Conservation (phyloP, 306 rosid genomes). For the Quercus cerris region DNA sequence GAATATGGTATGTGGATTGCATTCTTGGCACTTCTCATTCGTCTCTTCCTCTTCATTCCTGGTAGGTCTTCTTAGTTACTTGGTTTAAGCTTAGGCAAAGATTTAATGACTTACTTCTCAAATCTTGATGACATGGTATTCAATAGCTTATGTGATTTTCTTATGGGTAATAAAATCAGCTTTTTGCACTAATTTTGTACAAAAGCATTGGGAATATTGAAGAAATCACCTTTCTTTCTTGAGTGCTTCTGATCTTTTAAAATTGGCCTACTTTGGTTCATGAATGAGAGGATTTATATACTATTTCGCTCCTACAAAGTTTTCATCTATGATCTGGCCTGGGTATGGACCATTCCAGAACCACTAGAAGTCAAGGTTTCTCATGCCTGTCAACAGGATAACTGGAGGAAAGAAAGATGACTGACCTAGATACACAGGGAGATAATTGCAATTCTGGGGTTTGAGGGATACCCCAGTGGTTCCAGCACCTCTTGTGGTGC, state of each 20-base stretch:
- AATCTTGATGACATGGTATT: neutral
- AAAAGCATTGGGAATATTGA: neutral
- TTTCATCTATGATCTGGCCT: neutral
- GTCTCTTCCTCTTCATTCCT: slow-evolving; percentile 75
- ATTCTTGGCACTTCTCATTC: slow-evolving; percentile 77
- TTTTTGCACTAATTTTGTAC: neutral
- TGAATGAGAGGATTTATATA: neutral
- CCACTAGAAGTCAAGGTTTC: neutral
- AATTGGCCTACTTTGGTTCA: neutral
- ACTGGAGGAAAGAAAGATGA: neutral
- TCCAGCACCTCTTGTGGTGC: too few species aligned
- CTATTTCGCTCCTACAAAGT: neutral
- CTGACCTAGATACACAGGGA: too few species aligned
- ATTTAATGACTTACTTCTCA: neutral
- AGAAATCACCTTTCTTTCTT: neutral
- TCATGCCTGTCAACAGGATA: neutral
- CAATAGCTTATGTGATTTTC: neutral
- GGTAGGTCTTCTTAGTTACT: slow-evolving; percentile 34
- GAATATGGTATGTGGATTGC: slow-evolving; percentile 85
- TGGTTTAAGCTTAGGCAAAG: neutral
- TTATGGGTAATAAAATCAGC: neutral
- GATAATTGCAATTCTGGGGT: too few species aligned
- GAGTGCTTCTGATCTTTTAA: neutral
- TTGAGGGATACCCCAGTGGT: too few species aligned
- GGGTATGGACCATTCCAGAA: neutral